Evolutionary conservation across 208 protist genomes (phyloP), one percentile per base, ranked within the genome.

Genomic region (Trypanosoma caninum): DNA sequence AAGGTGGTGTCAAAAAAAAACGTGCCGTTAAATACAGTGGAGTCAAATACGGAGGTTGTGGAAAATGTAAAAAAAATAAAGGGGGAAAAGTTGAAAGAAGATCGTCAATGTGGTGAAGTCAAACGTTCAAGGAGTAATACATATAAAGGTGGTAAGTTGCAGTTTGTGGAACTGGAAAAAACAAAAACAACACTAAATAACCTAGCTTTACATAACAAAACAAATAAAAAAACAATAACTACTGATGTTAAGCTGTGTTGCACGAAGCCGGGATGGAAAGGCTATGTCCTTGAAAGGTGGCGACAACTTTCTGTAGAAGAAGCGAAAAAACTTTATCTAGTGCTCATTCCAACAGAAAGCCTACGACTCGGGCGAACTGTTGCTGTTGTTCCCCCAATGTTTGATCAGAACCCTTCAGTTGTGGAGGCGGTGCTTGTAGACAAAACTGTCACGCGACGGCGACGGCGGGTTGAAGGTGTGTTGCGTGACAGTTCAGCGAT

Each of bases 381-480:
- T 22, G 75, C 78, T 0, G 73, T 84, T 25, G 72, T 93, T 13
- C 78, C 79, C 23, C 82, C 87, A 5, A 58, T 80, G 45, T 82
- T 89, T 46, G 11, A 66, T 16, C 74, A 90, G 41, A 56, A 72
- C 30, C 87, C 87, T 13, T 82, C 82, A 8, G 74, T 89, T 20
- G 77, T 89, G 48, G 58, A 74, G 11, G 87, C 80, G 9, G 78
- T 77, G 25, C 55, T 93, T 16, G 75, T 90, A 37, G 80, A 93
- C 37, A 38, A 60, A 33, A 51, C 28, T 14, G n/a, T 45, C n/a
- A 30, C 14, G 41, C 34, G 44, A 16, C 35, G 22, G 38, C 65
- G 55, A 6, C 22, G 33, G 25, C 10, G 2, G 14, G 9, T 13
- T 37, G 50, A 54, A 27, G 28, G 7, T 14, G 38, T 11, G 31